Conservation (phyloP, 2,329 filamentous ascomycete genomes). For the Xylariaceae sp. region DNA sequence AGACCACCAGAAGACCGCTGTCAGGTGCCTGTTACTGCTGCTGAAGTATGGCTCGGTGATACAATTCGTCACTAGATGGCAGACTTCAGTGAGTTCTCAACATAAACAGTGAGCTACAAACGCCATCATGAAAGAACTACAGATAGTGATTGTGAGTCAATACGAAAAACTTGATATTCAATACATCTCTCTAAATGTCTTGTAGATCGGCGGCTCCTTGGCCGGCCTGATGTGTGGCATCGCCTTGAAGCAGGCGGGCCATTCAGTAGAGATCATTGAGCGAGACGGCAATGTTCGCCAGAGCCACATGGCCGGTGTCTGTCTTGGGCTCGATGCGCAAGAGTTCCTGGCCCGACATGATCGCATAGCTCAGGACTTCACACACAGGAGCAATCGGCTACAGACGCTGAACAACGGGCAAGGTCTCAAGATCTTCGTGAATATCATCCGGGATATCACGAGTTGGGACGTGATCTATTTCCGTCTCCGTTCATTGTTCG, state of each 20-base stretch:
- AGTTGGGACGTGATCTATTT: slow-evolving; percentile 15
- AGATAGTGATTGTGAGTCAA: background rate
- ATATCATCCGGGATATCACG: slow-evolving; percentile 3
- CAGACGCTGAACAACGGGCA: background rate
- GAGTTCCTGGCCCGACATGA: slow-evolving; percentile 7
- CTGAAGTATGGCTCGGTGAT: too few relatives aligned
- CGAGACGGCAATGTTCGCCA: slow-evolving; percentile 8
- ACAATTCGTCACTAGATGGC: too few relatives aligned
- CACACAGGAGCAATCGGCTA: background rate
- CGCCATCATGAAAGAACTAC: too few relatives aligned
- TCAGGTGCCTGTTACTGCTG: too few relatives aligned
- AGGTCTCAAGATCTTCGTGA: slow-evolving; percentile 1
- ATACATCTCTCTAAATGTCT: too few relatives aligned
- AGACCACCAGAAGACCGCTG: too few relatives aligned
- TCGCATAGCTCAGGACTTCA: background rate
- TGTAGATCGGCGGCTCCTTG: slow-evolving; percentile 15
- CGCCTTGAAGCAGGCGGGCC: slow-evolving; percentile 12
- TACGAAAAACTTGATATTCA: too few relatives aligned
- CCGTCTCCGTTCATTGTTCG: slow-evolving; percentile 14
- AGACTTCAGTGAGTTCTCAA: too few relatives aligned
- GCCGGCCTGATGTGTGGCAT: slow-evolving; percentile 17
- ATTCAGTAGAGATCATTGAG: slow-evolving; percentile 10
- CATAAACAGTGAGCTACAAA: too few relatives aligned
- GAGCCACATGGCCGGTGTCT: slow-evolving; percentile 14
- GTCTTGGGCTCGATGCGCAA: slow-evolving; percentile 5